These are phyloP conservation scores for Penicillium sp. DNA, from an alignment of 2,329 filamentous ascomycete genomes.

Conservation along the genomic window DNA sequence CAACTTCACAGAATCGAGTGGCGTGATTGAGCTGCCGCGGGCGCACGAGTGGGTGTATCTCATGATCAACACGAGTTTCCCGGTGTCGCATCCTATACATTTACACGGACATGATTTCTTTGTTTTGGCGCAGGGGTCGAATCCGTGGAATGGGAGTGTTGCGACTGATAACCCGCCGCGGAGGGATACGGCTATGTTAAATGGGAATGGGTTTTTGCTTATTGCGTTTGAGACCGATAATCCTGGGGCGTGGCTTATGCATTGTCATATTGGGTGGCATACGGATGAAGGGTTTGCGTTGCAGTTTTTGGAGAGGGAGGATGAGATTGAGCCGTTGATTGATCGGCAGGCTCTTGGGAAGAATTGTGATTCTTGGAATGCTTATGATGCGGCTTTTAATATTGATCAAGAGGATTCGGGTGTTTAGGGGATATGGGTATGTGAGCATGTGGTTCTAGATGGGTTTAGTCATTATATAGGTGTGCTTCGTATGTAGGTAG, in stretches of 20 bases:
- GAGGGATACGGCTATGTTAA: constrained; percentile 52
- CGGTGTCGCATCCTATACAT: constrained; percentile 61
- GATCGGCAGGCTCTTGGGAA: constrained; percentile 17
- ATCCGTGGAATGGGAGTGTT: constrained; percentile 30
- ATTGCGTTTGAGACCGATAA: constrained; percentile 55
- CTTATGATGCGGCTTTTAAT: constrained; percentile 18
- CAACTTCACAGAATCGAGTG: constrained; percentile 19
- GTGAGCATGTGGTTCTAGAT: not conserved
- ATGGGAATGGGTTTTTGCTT: constrained; percentile 48
- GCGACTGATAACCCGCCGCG: constrained; percentile 45
- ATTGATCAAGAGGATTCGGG: constrained; percentile 17
- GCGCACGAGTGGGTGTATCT: constrained; percentile 32
- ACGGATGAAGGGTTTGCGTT: constrained; percentile 32
- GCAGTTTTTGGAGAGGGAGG: constrained; percentile 34
- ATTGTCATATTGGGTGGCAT: constrained; percentile 38
- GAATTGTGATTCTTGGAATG: constrained; percentile 24
- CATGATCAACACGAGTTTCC: constrained; percentile 25
- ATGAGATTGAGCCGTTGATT: constrained; percentile 27
- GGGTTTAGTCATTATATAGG: not conserved
- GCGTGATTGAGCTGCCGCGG: constrained; percentile 26
- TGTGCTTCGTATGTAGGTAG: not conserved
- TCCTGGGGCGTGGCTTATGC: constrained; percentile 47
- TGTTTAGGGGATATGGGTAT: not conserved
- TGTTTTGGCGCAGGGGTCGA: constrained; percentile 56
- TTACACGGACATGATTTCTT: constrained; percentile 72